Evolutionary conservation across 352 stramenopile species (phyloP).

Genomic region (Globisporangium acanthophoron): DNA sequence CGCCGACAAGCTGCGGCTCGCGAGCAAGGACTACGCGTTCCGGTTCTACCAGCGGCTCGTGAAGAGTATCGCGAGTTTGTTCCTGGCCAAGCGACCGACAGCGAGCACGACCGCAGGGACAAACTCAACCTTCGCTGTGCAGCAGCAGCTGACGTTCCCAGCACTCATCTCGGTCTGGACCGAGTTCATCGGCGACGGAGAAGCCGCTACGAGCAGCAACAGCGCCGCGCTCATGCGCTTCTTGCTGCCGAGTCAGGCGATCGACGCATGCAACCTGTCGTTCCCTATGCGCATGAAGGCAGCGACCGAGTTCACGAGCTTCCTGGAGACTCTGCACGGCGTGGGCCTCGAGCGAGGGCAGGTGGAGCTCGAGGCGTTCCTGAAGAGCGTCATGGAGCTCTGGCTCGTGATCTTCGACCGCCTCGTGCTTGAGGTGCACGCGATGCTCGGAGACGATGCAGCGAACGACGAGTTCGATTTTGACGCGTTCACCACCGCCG

Average conservation of each 20-base stretch:
- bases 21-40: conserved; percentile 52
- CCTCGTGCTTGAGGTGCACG: conserved; percentile 20
- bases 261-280: conserved; percentile 33
- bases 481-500: conserved; percentile 29
- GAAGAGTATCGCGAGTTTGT: conserved; percentile 34
- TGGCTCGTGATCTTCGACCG: conserved; percentile 39
- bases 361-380: conserved; percentile 37
- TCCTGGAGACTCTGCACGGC: conserved; percentile 37
- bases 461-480: conserved; percentile 25
- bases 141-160: conserved; percentile 26
- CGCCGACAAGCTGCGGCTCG: conserved; percentile 28
- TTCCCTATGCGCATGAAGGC: conserved; percentile 45
- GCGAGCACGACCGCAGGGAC: conserved; percentile 5
- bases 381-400: conserved; percentile 28
- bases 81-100: conserved; percentile 10
- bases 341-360: conserved; percentile 32
- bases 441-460: conserved; percentile 12
- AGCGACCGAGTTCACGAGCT: conserved; percentile 19
- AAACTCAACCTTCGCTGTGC: background rate
- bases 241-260: conserved; percentile 22
- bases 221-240: conserved; percentile 9
- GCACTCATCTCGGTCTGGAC: conserved; percentile 46
- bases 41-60: conserved; percentile 52
- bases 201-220: conserved; percentile 11
- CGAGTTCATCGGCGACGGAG: conserved; percentile 64